Base-by-base conservation (phyloP, 768 basidiomycete species). In the Suillus americanus region DNA sequence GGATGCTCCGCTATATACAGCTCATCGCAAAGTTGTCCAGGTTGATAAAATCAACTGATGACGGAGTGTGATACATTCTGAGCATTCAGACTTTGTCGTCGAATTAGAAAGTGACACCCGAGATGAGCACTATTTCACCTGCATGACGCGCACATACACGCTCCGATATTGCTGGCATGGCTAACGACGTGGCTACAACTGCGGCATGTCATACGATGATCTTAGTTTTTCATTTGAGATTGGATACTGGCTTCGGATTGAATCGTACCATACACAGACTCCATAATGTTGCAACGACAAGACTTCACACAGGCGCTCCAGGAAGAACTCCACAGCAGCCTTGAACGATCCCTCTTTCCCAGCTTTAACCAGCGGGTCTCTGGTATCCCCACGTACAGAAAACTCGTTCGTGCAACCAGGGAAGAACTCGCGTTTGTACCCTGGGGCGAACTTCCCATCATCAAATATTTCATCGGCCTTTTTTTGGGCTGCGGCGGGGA, bases 331-430 rank as follows among this genome's bases (percentile, higher is more conserved):
- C 45, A 89, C 83, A 20, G 81, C 73, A 35, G 82, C 77, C 74
- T 82, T 83, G 79, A 90, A 89, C 0, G 86, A 78, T 38, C 86
- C 86, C 71, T 89, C 88, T 73, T 86, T 87, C 13, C 81, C 87
- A n/a, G 82, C 85, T 72, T 86, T 87, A 51, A 84, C 79, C 68
- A 80, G 78, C 5, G 85, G 83, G 63, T 83, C 74, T 48, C 70
- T 81, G 71, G 72, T 16, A 37, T 84, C 81, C 5, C 82, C 82
- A 60, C 82, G 76, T 18, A 84, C 79, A 7, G 85, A 81, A 70
- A 87, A 88, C 0, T 86, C 85, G 68, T 87, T 86, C 3, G 70
- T 73, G 66, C 81, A 83, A 9, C 83, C 84, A 5, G 78, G 77
- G 60, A 76, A 86, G 72, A 81, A 80, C 66, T 78, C 77, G 35